These are phyloP conservation scores for Aspergillus sclerotioniger DNA, from an alignment of 495 filamentous ascomycete genomes.

Conservation along the genomic window DNA sequence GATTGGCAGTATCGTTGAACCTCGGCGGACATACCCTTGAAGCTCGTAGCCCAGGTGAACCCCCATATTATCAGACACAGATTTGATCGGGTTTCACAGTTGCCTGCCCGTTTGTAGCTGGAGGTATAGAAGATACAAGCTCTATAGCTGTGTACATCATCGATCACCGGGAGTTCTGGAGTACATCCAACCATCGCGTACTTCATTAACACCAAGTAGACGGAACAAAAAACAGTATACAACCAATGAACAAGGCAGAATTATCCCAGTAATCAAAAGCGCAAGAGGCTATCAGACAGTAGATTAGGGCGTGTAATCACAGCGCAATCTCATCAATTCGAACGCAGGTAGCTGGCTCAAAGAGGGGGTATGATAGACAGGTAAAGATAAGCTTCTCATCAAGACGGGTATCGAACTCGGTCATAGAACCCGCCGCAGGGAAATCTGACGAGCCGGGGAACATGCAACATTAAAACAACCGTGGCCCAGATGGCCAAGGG, in stretches of 20 bases:
- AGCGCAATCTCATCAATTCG: background rate
- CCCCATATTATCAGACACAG: too few species aligned
- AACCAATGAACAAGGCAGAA: background rate
- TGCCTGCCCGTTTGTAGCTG: too few species aligned
- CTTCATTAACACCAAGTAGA: background rate
- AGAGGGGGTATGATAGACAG: slow-evolving; percentile 7
- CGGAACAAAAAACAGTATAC: background rate
- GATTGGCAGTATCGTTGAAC: background rate
- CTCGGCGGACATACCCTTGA: background rate
- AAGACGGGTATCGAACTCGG: background rate
- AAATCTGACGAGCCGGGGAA: background rate
- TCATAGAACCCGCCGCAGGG: background rate
- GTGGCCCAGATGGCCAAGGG: background rate
- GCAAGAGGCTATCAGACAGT: background rate
- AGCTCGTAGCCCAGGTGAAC: too few species aligned
- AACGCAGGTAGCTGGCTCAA: slow-evolving; percentile 1
- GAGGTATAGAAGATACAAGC: too few species aligned
- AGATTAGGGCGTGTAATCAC: background rate
- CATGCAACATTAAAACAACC: background rate
- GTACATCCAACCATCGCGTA: background rate
- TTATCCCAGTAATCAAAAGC: background rate
- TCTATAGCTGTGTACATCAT: too few species aligned
- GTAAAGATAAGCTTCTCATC: slow-evolving; percentile 6
- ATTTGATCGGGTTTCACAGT: too few species aligned
- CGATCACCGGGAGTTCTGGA: too few species aligned